Percentiles rank a stretch among this genome's conserved stretches.
phyloP scores from a whole-genome alignment of 805 yeast genomes.

The Saccharomycopsis olivae region DNA sequence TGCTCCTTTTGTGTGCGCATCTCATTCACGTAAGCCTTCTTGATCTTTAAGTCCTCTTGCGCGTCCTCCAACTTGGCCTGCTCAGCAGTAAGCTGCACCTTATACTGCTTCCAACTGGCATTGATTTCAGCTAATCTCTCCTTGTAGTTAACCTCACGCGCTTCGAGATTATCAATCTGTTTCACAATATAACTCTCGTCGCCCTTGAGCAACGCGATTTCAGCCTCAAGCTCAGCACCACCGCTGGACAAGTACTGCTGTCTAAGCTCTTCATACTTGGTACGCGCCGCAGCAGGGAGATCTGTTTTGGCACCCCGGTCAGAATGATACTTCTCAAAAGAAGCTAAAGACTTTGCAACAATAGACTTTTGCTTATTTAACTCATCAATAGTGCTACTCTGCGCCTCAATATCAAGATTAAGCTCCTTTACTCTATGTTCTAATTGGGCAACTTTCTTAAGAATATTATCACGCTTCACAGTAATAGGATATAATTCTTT shows the following conservation, averaged over 20 bases:
- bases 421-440: constrained; percentile 41
- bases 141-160: constrained; percentile 27
- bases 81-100: constrained; percentile 28
- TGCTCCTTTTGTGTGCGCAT: constrained; percentile 31
- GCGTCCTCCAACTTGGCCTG: constrained; percentile 11
- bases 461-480: constrained; percentile 41
- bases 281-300: constrained; percentile 40
- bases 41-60: constrained; percentile 29
- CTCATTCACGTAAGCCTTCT: constrained; percentile 32
- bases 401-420: constrained; percentile 41
- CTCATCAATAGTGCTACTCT: constrained; percentile 31
- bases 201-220: constrained; percentile 30
- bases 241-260: constrained; percentile 47
- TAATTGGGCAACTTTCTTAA: constrained; percentile 35
- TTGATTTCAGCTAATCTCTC: constrained; percentile 27
- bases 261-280: constrained; percentile 49
- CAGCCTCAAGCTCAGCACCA: constrained; percentile 44
- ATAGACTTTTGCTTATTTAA: constrained; percentile 37
- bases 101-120: constrained; percentile 29
- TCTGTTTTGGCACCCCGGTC: constrained; percentile 26
- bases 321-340: constrained; percentile 26
- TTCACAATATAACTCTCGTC: constrained; percentile 34
- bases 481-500: constrained; percentile 50
- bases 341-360: constrained; percentile 31
- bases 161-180: constrained; percentile 29